Conservation (phyloP, 1,139 yeast species). For the Torulaspora globosa region DNA sequence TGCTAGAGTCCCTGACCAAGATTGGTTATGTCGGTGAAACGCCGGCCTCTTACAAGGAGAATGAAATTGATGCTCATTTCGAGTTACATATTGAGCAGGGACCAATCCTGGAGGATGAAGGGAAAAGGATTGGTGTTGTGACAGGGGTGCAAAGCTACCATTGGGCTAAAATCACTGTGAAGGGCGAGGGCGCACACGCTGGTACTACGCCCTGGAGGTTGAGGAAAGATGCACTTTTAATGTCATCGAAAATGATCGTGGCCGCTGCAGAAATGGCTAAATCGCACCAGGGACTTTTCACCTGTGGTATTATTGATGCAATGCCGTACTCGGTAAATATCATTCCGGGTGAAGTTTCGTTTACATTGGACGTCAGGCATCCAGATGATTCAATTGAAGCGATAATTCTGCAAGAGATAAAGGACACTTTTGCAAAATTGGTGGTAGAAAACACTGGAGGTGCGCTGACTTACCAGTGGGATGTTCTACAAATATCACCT, state of each 20-base stretch:
- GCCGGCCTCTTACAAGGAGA: constrained; percentile 46
- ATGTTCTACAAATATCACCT: constrained; percentile 34
- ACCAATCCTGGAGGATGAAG: constrained; percentile 56
- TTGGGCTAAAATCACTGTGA: constrained; percentile 54
- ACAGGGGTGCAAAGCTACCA: constrained; percentile 63
- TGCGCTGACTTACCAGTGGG: constrained; percentile 18
- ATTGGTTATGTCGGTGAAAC: constrained; percentile 58
- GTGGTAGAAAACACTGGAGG: constrained; percentile 40
- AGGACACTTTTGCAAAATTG: constrained; percentile 40
- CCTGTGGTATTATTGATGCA: constrained; percentile 55
- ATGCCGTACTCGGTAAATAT: constrained; percentile 64
- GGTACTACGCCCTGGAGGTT: constrained; percentile 69
- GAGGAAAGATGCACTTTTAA: constrained; percentile 59
- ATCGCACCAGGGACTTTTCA: constrained; percentile 49
- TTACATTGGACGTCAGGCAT: constrained; percentile 58
- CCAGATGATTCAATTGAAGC: constrained; percentile 45
- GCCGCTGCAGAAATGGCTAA: constrained; percentile 55
- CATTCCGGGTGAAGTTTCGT: constrained; percentile 56
- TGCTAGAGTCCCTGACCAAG: constrained; percentile 52
- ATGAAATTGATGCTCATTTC: constrained; percentile 64
- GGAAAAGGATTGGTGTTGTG: constrained; percentile 59
- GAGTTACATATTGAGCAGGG: constrained; percentile 78
- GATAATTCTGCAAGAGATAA: constrained; percentile 42
- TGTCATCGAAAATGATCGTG: constrained; percentile 53
- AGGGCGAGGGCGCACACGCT: constrained; percentile 64